Conservation (phyloP, 1,284 basidiomycete species). For the Porodaedalea pini region DNA sequence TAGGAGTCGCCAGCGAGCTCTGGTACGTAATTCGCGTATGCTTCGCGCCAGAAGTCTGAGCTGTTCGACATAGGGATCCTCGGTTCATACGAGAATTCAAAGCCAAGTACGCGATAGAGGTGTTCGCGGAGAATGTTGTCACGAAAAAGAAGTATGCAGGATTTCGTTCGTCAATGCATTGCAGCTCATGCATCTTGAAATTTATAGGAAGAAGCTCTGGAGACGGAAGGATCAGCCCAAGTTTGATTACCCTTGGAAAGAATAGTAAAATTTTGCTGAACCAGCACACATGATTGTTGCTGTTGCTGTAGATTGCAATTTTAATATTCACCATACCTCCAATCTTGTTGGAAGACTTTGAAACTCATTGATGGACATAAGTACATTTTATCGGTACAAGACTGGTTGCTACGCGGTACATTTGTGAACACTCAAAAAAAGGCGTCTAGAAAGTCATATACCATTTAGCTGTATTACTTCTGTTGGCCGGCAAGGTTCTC, state of each 20-base stretch:
- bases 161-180: background rate
- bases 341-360: too few relatives aligned
- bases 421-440: too few relatives aligned
- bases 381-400: background rate
- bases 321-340: background rate
- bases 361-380: too few relatives aligned
- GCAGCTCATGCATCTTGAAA: conserved; percentile 19
- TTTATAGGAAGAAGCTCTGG: conserved; percentile 84
- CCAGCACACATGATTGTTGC: background rate
- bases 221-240: conserved; percentile 82
- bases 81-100: conserved; percentile 95
- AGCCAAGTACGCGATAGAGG: conserved; percentile 77
- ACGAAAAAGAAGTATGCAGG: conserved; percentile 84
- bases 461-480: background rate
- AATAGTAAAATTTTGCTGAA: conserved; percentile 47
- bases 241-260: conserved; percentile 84
- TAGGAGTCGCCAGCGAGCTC: conserved; percentile 94
- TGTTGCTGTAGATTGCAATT: too few relatives aligned
- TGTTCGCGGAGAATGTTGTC: conserved; percentile 77
- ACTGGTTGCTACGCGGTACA: too few relatives aligned
- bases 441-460: too few relatives aligned
- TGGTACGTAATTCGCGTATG: conserved; percentile 54
- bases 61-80: conserved; percentile 70
- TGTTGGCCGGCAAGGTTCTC: conserved; percentile 24
- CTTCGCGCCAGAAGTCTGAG: background rate